A percentile compares a stretch with the other conserved stretches of the same genome.
Conservation (phyloP, 768 basidiomycete species). For the Calocybe gangraenosa region DNA sequence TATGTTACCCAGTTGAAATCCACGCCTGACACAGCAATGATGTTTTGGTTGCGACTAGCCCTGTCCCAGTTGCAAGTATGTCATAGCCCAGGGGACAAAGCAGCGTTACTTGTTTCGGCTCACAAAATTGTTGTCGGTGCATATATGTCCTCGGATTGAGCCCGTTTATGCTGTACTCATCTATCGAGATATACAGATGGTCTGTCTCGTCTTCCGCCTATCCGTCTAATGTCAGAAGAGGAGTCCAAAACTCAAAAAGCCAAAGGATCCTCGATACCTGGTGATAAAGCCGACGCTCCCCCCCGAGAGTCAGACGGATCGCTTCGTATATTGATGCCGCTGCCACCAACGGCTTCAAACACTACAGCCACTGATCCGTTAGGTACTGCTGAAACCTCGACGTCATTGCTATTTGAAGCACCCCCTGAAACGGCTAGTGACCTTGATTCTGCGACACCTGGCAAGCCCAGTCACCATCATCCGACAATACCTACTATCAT, state of each 20-base stretch:
- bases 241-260: conserved; percentile 25
- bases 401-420: conserved; percentile 1
- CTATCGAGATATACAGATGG: conserved; percentile 48
- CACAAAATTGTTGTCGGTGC: conserved; percentile 86
- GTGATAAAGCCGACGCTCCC: conserved; percentile 12
- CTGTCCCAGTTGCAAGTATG: conserved; percentile 36
- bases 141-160: conserved; percentile 21
- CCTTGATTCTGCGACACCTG: conserved; percentile 7
- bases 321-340: conserved; percentile 16
- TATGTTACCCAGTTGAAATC: no score
- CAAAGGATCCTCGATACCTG: conserved; percentile 15
- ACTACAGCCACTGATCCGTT: background rate
- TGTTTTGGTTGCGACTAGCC: conserved; percentile 15
- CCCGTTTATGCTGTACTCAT: background rate
- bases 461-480: conserved; percentile 1
- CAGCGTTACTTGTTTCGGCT: conserved; percentile 72
- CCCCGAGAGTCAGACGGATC: conserved; percentile 20
- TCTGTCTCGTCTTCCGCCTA: conserved; percentile 66
- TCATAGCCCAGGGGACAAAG: conserved; percentile 71
- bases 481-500: conserved; percentile 13
- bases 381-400: background rate
- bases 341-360: background rate
- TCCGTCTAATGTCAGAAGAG: conserved; percentile 67
- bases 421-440: conserved; percentile 1
- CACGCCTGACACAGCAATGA: background rate